Evolutionary conservation across 306 rosid species (phyloP).

Genomic region (Mucuna pruriens): DNA sequence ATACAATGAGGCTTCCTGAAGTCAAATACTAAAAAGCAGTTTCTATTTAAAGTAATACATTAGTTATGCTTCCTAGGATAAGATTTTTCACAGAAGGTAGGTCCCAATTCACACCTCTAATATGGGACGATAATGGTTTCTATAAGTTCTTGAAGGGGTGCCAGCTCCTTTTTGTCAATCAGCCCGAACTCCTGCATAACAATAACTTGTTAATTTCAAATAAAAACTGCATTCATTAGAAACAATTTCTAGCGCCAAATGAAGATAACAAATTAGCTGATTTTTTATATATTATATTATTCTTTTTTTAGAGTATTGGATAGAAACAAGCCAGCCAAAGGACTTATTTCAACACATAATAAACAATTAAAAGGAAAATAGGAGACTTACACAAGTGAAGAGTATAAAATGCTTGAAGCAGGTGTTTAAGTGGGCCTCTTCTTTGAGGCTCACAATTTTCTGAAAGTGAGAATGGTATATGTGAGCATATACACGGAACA

Average conservation of each 20-base stretch:
- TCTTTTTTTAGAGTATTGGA: background rate
- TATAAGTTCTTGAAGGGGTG: conserved; percentile 99
- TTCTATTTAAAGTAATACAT: conserved; percentile 41
- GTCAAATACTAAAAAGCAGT: conserved; percentile 42
- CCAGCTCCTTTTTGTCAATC: conserved; percentile 97
- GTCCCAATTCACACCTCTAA: conserved; percentile 49
- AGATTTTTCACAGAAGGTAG: conserved; percentile 33
- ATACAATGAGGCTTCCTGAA: conserved; percentile 39
- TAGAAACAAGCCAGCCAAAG: background rate
- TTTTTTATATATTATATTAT: too few species aligned
- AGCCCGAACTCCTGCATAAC: conserved; percentile 86
- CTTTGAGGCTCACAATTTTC: conserved; percentile 98
- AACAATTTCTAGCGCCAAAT: conserved; percentile 29
- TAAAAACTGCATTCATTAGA: background rate
- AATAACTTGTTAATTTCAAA: background rate
- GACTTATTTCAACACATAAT: background rate
- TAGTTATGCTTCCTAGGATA: conserved; percentile 40
- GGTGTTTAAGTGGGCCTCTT: conserved; percentile 98
- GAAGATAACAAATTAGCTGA: conserved; percentile 1
- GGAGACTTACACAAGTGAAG: conserved; percentile 86
- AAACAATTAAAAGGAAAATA: background rate
- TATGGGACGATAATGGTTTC: conserved; percentile 90
- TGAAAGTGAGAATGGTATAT: conserved; percentile 98
- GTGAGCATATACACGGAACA: conserved; percentile 99
- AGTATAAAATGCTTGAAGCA: conserved; percentile 99